A percentile compares a stretch with the other conserved stretches of the same genome.
Evolutionary conservation across 2,329 filamentous ascomycete genomes (phyloP).

Genomic region (Stemphylium lycopersici): DNA sequence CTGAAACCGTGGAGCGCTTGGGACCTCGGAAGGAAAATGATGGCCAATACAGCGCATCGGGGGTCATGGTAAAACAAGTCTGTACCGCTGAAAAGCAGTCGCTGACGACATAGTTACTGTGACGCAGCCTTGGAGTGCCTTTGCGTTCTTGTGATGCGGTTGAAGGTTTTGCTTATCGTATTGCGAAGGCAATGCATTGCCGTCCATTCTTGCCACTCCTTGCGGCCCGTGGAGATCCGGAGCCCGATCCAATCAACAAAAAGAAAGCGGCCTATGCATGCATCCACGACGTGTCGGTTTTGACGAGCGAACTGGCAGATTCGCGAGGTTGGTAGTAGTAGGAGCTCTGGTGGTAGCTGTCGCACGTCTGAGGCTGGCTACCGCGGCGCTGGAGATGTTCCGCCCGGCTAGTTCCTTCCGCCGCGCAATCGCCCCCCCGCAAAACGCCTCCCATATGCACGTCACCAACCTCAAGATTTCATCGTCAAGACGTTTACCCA

Average conservation of each 20-base stretch:
- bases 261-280: neutral
- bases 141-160: neutral
- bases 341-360: constrained; percentile 1
- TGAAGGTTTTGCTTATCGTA: neutral
- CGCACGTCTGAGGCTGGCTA: neutral
- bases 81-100: neutral
- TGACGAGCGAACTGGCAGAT: neutral
- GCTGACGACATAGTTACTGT: constrained; percentile 1
- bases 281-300: neutral
- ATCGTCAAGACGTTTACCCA: neutral
- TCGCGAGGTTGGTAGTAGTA: neutral
- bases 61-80: neutral
- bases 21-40: neutral
- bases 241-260: neutral
- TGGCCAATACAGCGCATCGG: neutral
- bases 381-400: constrained; percentile 1
- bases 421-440: neutral
- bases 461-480: neutral
- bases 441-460: neutral
- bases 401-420: neutral
- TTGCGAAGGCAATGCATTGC: neutral
- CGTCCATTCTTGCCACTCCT: neutral
- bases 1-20: constrained; percentile 5
- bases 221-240: constrained; percentile 10
- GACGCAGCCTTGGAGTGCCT: neutral